Base-by-base conservation (phyloP, 2,329 filamentous ascomycete genomes). In the Stagonosporopsis cucurbitacearum region DNA sequence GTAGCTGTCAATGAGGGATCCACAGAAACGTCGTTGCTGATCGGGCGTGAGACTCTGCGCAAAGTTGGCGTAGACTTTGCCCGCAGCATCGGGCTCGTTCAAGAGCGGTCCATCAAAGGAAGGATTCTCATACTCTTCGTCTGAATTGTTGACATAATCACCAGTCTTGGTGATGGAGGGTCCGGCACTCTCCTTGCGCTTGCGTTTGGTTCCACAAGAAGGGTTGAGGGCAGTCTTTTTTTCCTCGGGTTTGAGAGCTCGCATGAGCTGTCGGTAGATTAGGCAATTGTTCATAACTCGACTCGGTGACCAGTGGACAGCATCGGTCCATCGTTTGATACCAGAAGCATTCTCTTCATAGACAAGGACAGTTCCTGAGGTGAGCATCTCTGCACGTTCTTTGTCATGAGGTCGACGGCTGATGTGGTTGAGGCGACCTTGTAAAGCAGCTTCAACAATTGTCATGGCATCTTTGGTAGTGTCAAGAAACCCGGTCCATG, bases 301-400 rank as follows among this genome's bases (percentile, higher is more conserved):
- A 74, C 88, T 96, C 0, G 93, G 93, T 65, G 91, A 96, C 93
- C 93, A 97, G 6, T 89, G 88, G 11, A 94, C 86, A 13, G 93
- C 92, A 65, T 97, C 93, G 0, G 92, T 96, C 93, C 93, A 97
- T 52, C 93, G 84, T 78, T 96, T 96, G 78, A 96, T 96, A 5
- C 92, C 92, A 0, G 92, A 96, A 0, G 91, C 88, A 58, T 91
- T 88, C 73, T 96, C 92, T 69, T 96, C 92, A 74, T 96, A 97
- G 63, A 96, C 91, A 76, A 96, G 95, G 42, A 96, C 85, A 63
- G 89, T 89, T 32, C 93, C 93, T 64, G 91, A 96, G 63, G 85
- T 85, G 70, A 96, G 95, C 47, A 96, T 84, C 19, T 86, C 82
- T 22, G 82, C 81, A 47, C 92, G 84, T 76, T 96, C 93, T 47